Evolutionary conservation across 192 early-diverging fungal species (phyloP), one percentile per base, ranked within the genome.

Genomic region (Tieghemiomyces parasiticus): DNA sequence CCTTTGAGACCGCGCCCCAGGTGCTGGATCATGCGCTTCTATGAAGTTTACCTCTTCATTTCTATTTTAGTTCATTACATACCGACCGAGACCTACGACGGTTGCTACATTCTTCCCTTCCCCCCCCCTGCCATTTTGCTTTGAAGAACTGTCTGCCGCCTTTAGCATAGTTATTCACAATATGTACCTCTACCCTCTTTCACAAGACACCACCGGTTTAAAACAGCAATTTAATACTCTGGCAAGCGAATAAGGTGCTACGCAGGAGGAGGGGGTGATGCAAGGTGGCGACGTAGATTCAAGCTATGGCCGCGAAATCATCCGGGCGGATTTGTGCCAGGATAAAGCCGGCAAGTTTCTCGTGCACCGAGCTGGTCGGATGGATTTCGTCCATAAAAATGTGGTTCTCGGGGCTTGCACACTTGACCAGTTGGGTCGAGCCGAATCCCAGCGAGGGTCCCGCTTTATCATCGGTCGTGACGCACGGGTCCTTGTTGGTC

Each of bases 1-100:
- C 91, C 0, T 99, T 99, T 68, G 50, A 52, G 50, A 63, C 93
- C 53, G 81, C 82, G 31, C 78, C 79, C 19, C 88, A 86, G 65
- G 60, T 51, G 29, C 69, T 76, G 29, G 9, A 66, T n/a, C n/a
- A 0, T 70, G 76, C 56, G 61, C 67, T 24, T 72, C 66, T 33
- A 52, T 51, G 24, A 72, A 61, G 13, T 29, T 35, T 26, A 35
- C 38, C 58, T 34, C 61, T n/a, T 61, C 30, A 34, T 8, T 42
- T 61, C 14, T 31, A 35, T 29, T 61, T 3, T 53, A 14, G 29
- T 16, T 1, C 19, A 47, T 47, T 47, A 1, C 8, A 47, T 24
- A 2, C 46, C 25, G 2, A 6, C 20, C 8, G 19, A 22, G 46
- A 47, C 46, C 46, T 47, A 47, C 20, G 3, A 3, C 25, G 46